These are phyloP conservation scores for Pseudogymnoascus sp. DNA, from an alignment of 2,329 filamentous ascomycete genomes.

Conservation along the genomic window DNA sequence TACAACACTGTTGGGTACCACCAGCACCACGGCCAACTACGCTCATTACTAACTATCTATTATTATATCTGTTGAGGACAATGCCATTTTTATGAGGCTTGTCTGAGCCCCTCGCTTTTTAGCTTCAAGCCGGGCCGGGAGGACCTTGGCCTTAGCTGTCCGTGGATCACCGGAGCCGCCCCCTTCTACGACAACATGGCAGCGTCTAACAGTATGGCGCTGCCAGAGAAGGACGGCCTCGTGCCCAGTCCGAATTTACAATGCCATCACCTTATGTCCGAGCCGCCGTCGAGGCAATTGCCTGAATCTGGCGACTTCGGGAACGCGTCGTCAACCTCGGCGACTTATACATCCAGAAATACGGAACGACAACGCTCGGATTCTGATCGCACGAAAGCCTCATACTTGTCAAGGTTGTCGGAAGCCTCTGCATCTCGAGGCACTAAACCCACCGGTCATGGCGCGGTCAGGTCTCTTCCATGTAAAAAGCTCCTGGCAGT, in stretches of 20 bases:
- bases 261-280: background rate
- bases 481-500: background rate
- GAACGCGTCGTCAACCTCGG: background rate
- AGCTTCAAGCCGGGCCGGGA: conserved; percentile 1
- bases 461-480: conserved; percentile 1
- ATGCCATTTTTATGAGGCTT: background rate
- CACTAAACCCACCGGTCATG: background rate
- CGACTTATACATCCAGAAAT: background rate
- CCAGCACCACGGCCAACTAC: background rate
- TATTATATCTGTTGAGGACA: conserved; percentile 4
- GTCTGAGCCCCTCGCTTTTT: conserved; percentile 2
- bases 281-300: background rate
- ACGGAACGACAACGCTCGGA: background rate
- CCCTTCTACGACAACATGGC: background rate
- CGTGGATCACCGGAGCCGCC: background rate
- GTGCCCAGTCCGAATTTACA: background rate
- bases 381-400: background rate
- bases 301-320: background rate
- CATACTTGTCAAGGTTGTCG: background rate
- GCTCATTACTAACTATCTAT: conserved; percentile 2
- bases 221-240: conserved; percentile 5
- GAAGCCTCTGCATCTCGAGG: background rate
- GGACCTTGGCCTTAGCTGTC: background rate
- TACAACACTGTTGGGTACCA: background rate
- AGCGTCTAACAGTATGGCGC: conserved; percentile 4